Evolutionary conservation across 1,139 yeast species (phyloP), one percentile per base, ranked within the genome.

Genomic region (Yueomyces sp.): DNA sequence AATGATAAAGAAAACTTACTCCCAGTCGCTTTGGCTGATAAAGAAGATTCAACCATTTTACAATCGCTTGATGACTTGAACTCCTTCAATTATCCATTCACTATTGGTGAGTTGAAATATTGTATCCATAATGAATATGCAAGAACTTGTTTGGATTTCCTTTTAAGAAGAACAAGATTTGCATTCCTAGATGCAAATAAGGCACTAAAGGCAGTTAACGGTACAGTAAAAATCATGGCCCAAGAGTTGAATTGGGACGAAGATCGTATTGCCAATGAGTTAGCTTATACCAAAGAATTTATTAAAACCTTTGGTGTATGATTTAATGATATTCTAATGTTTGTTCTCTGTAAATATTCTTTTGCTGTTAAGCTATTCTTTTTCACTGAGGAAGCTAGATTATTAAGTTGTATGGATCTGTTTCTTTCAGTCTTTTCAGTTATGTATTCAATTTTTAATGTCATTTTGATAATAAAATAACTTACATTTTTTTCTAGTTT

Each of bases 81-180:
- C 41, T 54, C 76, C 36, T 80, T 81, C 52, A 81, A 80, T 53
- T 89, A 85, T 66, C 96, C 96, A 48, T 87, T 83, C 71, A 80
- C 95, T 37, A 81, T 86, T 59, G 97, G 94, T 43, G 97, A 89
- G 68, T 75, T 89, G 65, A 73, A 78, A 57, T 89, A 87, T 66
- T 81, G 89, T 8, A 72, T 87, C 56, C 69, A 77, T 51, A 75
- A 85, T 65, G 97, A 89, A 68, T 86, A 86, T 61, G 78, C 87
- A 40, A 75, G 94, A 65, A 83, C 91, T 9, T 94, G 96, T 41
- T 67, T 81, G 46, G 97, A 89, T 64, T 87, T 89, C 72, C 72
- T 89, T 51, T 87, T 95, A 45, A 81, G 97, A 70, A 81, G 97
- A 71, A 81, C 94, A 44, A 79, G 97, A 66, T 77, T 86, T 61